Evolutionary conservation across 2,329 filamentous ascomycete genomes (phyloP), one percentile per base, ranked within the genome.

Genomic region (Spiromastix sp.): DNA sequence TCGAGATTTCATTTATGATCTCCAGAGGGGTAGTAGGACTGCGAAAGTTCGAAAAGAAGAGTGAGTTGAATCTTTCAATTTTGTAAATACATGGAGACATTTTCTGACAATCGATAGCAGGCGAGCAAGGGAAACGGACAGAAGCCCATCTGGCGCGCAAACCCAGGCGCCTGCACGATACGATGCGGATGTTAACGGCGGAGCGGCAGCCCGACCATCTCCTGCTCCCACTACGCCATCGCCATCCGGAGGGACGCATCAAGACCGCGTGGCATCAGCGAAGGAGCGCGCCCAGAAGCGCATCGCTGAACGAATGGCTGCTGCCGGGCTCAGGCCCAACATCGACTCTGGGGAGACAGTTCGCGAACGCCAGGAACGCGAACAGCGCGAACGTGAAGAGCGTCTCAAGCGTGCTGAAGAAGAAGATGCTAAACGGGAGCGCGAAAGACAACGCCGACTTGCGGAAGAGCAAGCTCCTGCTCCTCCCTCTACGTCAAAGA

Each of bases 211-310:
- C 9, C 52, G 55, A 28, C 60, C 70, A 30, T 57, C 59, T 15
- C 64, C 70, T 8, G 60, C 72, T 15, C 55, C 63, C 15, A 60
- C 68, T 8, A 55, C 59, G 5, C 66, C 74, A 19, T 74, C 77
- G 2, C 80, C 81, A 1, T 93, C 93, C 54, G 93, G 91, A 57
- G 85, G 83, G 60, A 94, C 87, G 0, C 81, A 87, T 1, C 87
- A 96, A 59, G 89, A 98, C 52, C 77, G 91, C 37, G 86, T 93
- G 22, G 86, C 89, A 4, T 94, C 93, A 52, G 95, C 96, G 54
- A 93, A 93, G 57, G 87, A 95, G 57, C 89, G 95, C 57, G 93
- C 91, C 6, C 87, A 96, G 57, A 85, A 89, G 55, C 84, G 89
- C 40, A 96, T 98, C 81, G 89, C 91, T 22, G 91, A 96, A 59